Percentiles rank a stretch among this genome's conserved stretches.
Conservation (phyloP, 208 protist genomes). For the Trypanosoma avium region DNA sequence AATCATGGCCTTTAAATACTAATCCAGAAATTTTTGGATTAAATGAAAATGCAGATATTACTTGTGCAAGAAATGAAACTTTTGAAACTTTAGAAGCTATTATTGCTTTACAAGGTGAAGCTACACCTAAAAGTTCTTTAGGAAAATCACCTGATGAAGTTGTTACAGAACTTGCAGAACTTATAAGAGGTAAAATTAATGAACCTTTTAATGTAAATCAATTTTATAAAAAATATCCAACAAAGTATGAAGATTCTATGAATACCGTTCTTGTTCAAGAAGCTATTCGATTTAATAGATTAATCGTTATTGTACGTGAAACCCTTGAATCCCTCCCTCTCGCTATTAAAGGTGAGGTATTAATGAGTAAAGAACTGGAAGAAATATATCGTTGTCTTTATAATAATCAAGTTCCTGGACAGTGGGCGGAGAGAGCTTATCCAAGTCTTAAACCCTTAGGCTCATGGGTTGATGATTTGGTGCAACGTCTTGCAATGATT, state of each 20-base stretch:
- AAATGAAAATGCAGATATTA: conserved; percentile 98
- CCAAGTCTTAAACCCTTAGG: conserved; percentile 94
- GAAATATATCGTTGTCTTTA: conserved; percentile 92
- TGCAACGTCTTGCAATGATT: conserved; percentile 92
- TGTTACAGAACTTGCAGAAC: conserved; percentile 70
- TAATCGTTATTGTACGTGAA: conserved; percentile 82
- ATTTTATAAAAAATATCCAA: conserved; percentile 91
- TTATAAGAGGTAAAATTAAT: conserved; percentile 81
- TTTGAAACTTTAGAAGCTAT: conserved; percentile 91
- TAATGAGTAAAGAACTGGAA: conserved; percentile 97
- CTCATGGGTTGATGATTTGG: conserved; percentile 94
- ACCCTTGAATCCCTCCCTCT: conserved; percentile 85
- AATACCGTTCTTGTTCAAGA: conserved; percentile 99
- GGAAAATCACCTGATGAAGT: conserved; percentile 80
- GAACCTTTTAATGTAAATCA: conserved; percentile 84
- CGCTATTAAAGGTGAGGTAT: conserved; percentile 97
- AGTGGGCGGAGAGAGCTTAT: conserved; percentile 92
- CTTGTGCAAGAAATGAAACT: conserved; percentile 92
- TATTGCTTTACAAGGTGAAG: conserved; percentile 74
- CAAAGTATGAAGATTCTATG: conserved; percentile 97
- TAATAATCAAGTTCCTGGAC: conserved; percentile 94
- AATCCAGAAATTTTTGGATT: conserved; percentile 96
- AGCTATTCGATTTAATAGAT: conserved; percentile 95
- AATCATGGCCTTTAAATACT: conserved; percentile 93
- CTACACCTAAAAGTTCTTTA: conserved; percentile 26